Base-by-base conservation (phyloP, 2,329 filamentous ascomycete species). In the Fusarium papillatum region DNA sequence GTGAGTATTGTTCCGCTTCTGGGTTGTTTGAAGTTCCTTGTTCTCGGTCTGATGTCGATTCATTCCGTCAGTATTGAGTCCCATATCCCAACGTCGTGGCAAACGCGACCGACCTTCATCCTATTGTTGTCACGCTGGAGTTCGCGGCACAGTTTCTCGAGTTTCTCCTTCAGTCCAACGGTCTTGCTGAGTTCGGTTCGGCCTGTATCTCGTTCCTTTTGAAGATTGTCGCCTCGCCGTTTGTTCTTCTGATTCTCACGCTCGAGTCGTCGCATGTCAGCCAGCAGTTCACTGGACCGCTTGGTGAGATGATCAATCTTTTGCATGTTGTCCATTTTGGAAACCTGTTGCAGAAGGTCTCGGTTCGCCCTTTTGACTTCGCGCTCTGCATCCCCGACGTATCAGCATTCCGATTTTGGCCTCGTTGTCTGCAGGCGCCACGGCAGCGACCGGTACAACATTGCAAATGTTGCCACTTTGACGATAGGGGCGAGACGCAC, bases 41-140 rank as follows among this genome's bases (percentile, higher is more conserved):
- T 98, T 98, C 84, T 99, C 97, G 85, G 95, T 94, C 93, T 95
- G 82, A 48, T 66, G 53, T 34, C 36, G 57, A 53, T 34, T 59
- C 48, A 57, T 34, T 55, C 48, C 41, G 72, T 84, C 74, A 84
- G 82, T 67, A 63, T 60, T 24, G 24, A 39, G 26, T 53, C 69
- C 36, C 17, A 34, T 34, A 16, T 24, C 39, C 19, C 29, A 19
- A 14, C 13, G 26, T 13, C 22, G 34, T 31, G n/a, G 4, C 17
- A 31, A 36, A 43, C 22, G 9, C 19, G 61, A 83, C 87, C 78
- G 85, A 97, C 95, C 93, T 98, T 98, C 76, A 99, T 92, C 86
- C 98, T 97, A 85, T 98, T 98, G 84, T 99, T 99, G 82, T 99
- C 97, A 80, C 96, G 94, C 72, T 97, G 97, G 67, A 99, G 89